Conservation (phyloP, 306 rosid genomes). For the Medicago ruthenica region DNA sequence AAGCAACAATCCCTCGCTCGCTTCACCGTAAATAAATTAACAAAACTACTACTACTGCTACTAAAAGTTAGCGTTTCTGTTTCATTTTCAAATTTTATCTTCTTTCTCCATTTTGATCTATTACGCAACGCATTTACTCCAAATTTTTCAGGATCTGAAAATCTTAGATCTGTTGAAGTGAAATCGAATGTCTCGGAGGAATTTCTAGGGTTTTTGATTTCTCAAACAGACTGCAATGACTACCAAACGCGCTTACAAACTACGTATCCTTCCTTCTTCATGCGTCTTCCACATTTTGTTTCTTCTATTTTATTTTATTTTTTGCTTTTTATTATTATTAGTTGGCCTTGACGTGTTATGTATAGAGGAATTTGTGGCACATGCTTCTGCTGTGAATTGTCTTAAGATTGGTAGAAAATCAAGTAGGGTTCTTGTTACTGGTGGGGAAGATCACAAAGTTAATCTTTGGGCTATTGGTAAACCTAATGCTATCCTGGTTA, state of each 20-base stretch:
- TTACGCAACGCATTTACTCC: not conserved
- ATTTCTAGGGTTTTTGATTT: constrained; percentile 54
- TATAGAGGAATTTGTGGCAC: constrained; percentile 99
- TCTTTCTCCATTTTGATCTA: constrained; percentile 13
- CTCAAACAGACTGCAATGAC: constrained; percentile 56
- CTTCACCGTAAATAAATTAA: constrained; percentile 6
- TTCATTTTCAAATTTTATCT: constrained; percentile 32
- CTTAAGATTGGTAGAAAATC: constrained; percentile 96
- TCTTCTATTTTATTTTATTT: not conserved
- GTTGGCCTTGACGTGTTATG: constrained; percentile 68
- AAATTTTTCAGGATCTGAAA: constrained; percentile 40
- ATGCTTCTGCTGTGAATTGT: constrained; percentile 90
- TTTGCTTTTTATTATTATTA: not conserved
- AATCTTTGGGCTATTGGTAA: constrained; percentile 99
- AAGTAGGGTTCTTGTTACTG: constrained; percentile 95
- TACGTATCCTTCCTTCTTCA: constrained; percentile 83
- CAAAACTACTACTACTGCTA: not conserved
- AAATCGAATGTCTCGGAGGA: constrained; percentile 48
- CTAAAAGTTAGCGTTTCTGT: not conserved
- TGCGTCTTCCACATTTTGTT: constrained; percentile 33
- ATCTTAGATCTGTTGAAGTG: constrained; percentile 40
- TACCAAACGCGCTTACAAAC: constrained; percentile 98
- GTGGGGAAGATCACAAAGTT: constrained; percentile 99
- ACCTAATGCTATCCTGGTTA: constrained; percentile 94
- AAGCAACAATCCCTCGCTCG: constrained; percentile 26